Evolutionary conservation across 495 filamentous ascomycete species (phyloP), one percentile per base, ranked within the genome.

Genomic region (Xylaria sp.): DNA sequence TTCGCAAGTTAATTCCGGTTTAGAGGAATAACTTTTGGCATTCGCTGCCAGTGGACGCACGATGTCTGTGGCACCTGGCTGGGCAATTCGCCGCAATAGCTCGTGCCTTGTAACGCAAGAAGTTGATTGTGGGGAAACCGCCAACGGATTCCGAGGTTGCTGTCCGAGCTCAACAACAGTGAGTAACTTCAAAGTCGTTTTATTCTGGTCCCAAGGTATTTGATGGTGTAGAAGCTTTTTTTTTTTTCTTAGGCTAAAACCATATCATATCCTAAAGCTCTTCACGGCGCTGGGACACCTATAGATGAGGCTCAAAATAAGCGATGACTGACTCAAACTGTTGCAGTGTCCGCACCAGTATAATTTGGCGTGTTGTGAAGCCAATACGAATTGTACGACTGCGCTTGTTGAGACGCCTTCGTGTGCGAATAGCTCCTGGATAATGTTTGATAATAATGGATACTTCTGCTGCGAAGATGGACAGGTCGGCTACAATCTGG

Each of bases 341-440:
- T 33, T 48, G 8, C 43, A 40, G 40, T 74, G 73, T 63, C 66
- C 70, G 14, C 41, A 9, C 9, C 73, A 72, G 8, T 74, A 72
- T 17, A 74, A 74, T 65, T 44, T 52, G 12, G 67, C 67, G 11
- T 74, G 73, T n/a, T 74, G 70, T 29, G 66, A 61, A 11, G 40
- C 67, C 12, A 52, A 44, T 68, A 50, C 24, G 15, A 74, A 74
- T 43, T 74, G 70, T 52, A 74, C 73, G 19, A 55, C 66, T 8
- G 46, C 66, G 4, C 43, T 72, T 31, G 67, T 37, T 55, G 67
- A 72, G 26, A 63, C 21, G 8, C 73, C 73, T 1, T 68, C 40
- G 9, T 74, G 73, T 55, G 73, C 73, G 61, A 70, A 74, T 21
- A 21, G 24, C 29, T 72, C 73, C 21, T 74, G 73, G 73, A 52